A percentile compares a stretch with the other conserved stretches of the same genome.
phyloP scores from a whole-genome alignment of 768 basidiomycete species.

The Russula ochroleuca region DNA sequence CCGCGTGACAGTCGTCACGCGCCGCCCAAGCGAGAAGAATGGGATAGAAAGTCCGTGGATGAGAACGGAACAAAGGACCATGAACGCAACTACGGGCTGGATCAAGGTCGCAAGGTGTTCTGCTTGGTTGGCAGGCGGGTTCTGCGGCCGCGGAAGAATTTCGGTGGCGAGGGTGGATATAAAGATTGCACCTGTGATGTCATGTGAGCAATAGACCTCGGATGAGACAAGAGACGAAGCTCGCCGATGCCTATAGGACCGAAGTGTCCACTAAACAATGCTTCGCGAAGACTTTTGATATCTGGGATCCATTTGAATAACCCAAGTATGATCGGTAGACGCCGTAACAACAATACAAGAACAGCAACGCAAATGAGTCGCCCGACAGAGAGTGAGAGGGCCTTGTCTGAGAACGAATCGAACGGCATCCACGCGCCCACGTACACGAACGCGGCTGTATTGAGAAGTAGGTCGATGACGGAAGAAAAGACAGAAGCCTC shows the following conservation, averaged over 20 bases:
- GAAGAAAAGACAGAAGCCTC: slow-evolving; percentile 94
- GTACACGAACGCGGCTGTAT: slow-evolving; percentile 91
- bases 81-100: slow-evolving; percentile 90
- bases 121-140: slow-evolving; percentile 51
- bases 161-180: slow-evolving; percentile 79
- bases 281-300: slow-evolving; percentile 90
- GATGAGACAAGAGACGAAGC: slow-evolving; percentile 21
- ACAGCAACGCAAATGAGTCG: slow-evolving; percentile 80
- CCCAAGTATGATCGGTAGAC: slow-evolving; percentile 79
- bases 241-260: slow-evolving; percentile 79
- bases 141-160: slow-evolving; percentile 46
- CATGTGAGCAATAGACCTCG: not conserved
- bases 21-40: slow-evolving; percentile 84
- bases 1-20: slow-evolving; percentile 86
- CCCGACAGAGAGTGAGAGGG: slow-evolving; percentile 73
- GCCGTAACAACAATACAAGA: slow-evolving; percentile 72
- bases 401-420: slow-evolving; percentile 60
- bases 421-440: slow-evolving; percentile 99
- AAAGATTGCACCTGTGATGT: slow-evolving; percentile 73
- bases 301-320: slow-evolving; percentile 94
- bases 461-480: slow-evolving; percentile 95
- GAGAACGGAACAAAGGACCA: slow-evolving; percentile 88
- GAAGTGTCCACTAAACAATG: slow-evolving; percentile 92
- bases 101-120: slow-evolving; percentile 69
- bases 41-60: slow-evolving; percentile 92